A percentile compares a stretch with the other conserved stretches of the same genome.
Evolutionary conservation across 2,329 filamentous ascomycete genomes (phyloP).

Genomic region (Drechslerella coelobrocha): DNA sequence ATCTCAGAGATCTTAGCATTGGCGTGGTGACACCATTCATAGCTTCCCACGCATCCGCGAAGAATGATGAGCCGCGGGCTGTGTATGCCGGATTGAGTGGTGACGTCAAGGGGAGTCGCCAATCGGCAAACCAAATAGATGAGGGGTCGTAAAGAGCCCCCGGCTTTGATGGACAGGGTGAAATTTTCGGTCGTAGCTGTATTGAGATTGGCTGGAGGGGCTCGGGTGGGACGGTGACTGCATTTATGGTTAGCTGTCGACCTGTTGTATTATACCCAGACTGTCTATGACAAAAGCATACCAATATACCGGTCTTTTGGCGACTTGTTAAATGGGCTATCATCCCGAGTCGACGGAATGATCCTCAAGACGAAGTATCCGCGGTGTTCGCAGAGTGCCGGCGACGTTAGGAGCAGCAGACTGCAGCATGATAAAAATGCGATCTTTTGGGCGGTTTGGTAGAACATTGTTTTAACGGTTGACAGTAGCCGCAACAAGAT

Average conservation of each 20-base stretch:
- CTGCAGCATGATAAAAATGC: background rate
- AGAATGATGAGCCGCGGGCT: conserved; percentile 13
- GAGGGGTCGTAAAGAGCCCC: conserved; percentile 25
- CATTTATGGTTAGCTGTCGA: background rate
- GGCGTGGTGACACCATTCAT: conserved; percentile 24
- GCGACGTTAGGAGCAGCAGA: background rate
- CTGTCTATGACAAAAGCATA: background rate
- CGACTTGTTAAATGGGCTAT: conserved; percentile 10
- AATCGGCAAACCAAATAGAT: conserved; percentile 30
- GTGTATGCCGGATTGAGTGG: conserved; percentile 14
- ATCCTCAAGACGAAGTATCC: conserved; percentile 38
- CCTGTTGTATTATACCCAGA: background rate
- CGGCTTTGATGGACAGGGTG: conserved; percentile 16
- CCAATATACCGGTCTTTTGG: conserved; percentile 9
- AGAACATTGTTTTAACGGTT: no score
- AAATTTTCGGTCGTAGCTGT: background rate
- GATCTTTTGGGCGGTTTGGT: no score
- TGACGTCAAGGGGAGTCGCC: conserved; percentile 24
- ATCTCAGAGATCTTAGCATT: conserved; percentile 22
- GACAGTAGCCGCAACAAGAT: no score
- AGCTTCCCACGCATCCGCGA: conserved; percentile 8
- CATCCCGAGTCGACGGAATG: conserved; percentile 8
- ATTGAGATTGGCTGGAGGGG: conserved; percentile 11
- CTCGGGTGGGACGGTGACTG: conserved; percentile 18
- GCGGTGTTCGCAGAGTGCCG: conserved; percentile 20